These are phyloP conservation scores for Cupressus sempervirens DNA, from an alignment of 75 land plant genomes.

Conservation along the genomic window DNA sequence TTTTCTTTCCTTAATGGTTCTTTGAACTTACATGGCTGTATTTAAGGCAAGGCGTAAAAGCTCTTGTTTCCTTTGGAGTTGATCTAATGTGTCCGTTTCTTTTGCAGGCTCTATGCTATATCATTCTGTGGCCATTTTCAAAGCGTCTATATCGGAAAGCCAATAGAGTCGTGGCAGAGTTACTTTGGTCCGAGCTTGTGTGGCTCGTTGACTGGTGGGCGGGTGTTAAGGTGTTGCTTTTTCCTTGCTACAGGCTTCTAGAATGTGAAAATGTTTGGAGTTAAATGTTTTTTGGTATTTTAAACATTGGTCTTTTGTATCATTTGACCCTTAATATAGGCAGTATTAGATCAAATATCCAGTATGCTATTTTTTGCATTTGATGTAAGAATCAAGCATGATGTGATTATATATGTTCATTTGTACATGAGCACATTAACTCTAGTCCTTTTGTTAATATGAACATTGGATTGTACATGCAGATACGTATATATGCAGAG, in stretches of 20 bases:
- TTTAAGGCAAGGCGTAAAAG: neutral
- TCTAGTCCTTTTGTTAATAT: neutral
- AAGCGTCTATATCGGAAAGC: slow-evolving; percentile 60
- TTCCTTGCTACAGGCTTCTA: neutral
- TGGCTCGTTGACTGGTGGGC: slow-evolving; percentile 99
- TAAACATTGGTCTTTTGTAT: neutral
- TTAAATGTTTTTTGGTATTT: neutral
- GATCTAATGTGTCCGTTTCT: slow-evolving; percentile 11
- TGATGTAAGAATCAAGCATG: neutral
- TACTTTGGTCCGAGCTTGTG: slow-evolving; percentile 83
- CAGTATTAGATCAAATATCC: neutral
- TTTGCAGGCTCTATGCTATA: slow-evolving; percentile 52
- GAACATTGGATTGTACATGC: slow-evolving; percentile 16
- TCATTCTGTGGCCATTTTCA: slow-evolving; percentile 67
- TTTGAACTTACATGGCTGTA: neutral
- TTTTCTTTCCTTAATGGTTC: neutral
- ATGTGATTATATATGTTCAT: slow-evolving; percentile 7
- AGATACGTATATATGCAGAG: slow-evolving; percentile 65
- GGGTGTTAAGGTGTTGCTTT: slow-evolving; percentile 56
- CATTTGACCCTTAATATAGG: neutral
- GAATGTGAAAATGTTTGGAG: neutral
- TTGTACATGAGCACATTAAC: neutral
- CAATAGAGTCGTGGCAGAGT: slow-evolving; percentile 63
- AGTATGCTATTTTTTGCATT: neutral
- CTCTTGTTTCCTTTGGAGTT: neutral